Percentiles rank a stretch among this genome's conserved stretches.
These are phyloP conservation scores for Neonectria sp. DNA, from an alignment of 2,329 filamentous ascomycete species.

Conservation along the genomic window DNA sequence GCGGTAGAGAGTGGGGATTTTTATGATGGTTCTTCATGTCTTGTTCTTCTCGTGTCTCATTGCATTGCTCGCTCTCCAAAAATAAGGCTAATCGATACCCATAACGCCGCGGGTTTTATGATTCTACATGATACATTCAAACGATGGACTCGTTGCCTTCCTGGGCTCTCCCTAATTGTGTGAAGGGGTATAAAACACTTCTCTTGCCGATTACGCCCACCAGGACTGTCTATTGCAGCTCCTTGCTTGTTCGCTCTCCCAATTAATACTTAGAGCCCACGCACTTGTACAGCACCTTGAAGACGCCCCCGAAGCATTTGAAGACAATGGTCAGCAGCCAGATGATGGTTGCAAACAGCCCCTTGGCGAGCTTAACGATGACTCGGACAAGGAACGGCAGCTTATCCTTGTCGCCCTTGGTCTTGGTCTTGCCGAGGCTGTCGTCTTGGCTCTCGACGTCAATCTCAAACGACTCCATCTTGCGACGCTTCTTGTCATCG, in stretches of 20 bases:
- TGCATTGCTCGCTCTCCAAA: constrained; percentile 36
- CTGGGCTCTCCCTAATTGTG: constrained; percentile 14
- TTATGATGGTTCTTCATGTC: constrained; percentile 29
- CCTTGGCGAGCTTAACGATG: constrained; percentile 66
- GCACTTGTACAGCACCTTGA: constrained; percentile 67
- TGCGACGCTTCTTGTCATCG: constrained; percentile 52
- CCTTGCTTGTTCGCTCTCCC: constrained; percentile 7
- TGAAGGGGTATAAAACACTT: constrained; percentile 9
- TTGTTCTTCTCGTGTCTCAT: constrained; percentile 42
- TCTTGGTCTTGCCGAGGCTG: constrained; percentile 56
- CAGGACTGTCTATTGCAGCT: not conserved
- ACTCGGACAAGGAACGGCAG: constrained; percentile 65
- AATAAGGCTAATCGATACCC: constrained; percentile 46
- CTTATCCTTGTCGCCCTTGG: constrained; percentile 61
- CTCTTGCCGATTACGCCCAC: constrained; percentile 22
- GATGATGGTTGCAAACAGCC: constrained; percentile 70
- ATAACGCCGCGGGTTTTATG: constrained; percentile 46
- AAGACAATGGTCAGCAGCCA: constrained; percentile 71
- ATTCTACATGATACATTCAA: constrained; percentile 45
- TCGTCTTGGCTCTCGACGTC: constrained; percentile 75
- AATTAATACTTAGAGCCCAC: constrained; percentile 60
- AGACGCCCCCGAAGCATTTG: constrained; percentile 66
- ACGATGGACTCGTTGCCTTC: constrained; percentile 23
- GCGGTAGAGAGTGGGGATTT: constrained; percentile 58
- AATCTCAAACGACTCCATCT: constrained; percentile 71